Conservation (phyloP, 169 alveolate genomes). For the Besnoitia besnoiti region DNA sequence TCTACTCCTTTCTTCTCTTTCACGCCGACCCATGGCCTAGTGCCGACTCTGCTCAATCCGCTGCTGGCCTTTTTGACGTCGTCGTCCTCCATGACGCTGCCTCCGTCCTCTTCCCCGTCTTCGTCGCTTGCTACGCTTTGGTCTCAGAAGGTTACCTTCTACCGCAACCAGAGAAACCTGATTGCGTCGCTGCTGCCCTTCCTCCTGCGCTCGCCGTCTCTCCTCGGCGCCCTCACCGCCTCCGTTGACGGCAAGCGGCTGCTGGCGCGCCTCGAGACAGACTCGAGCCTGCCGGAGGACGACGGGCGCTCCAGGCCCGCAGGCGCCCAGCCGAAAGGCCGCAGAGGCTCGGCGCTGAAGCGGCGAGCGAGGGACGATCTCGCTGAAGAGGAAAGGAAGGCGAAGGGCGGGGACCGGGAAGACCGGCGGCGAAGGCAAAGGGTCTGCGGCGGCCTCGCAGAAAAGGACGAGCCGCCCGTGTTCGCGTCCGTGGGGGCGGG, state of each 20-base stretch:
- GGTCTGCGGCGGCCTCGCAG: background rate
- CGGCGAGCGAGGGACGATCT: background rate
- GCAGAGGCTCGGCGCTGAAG: background rate
- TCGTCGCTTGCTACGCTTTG: background rate
- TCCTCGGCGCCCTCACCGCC: slow-evolving; percentile 15
- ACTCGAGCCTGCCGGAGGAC: background rate
- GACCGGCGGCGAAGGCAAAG: background rate
- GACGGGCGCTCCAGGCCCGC: background rate
- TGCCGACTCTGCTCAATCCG: background rate
- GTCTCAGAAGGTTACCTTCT: background rate
- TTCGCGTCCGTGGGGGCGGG: background rate
- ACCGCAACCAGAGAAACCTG: background rate
- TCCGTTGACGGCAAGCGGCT: background rate
- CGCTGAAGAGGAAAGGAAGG: background rate
- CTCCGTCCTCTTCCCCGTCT: background rate
- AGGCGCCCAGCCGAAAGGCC: background rate
- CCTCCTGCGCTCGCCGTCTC: background rate
- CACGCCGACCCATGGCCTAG: background rate
- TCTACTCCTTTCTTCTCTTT: background rate
- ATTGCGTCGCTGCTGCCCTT: background rate
- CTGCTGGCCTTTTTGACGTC: background rate
- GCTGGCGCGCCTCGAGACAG: background rate
- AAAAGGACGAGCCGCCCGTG: background rate
- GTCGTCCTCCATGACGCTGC: background rate
- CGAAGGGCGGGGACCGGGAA: background rate